Evolutionary conservation across 2,329 filamentous ascomycete genomes (phyloP), one percentile per base, ranked within the genome.

Genomic region (Furcasterigmium sp.): DNA sequence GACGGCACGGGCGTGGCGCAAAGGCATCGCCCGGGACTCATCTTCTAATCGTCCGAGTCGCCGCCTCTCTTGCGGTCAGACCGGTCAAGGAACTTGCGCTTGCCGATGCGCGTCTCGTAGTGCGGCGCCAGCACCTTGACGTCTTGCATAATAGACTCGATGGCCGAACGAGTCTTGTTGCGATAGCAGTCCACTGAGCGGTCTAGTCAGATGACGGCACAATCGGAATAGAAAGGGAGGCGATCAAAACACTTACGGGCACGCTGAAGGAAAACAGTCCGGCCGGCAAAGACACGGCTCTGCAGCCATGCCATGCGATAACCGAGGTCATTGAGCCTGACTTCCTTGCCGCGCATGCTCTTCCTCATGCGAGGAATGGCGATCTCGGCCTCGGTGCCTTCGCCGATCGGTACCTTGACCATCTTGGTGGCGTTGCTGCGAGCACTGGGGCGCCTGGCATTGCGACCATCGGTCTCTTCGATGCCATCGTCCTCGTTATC

Each of bases 221-320:
- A 15, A 5, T 19, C 29, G 14, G 18, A n/a, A 17, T 7, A 8
- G 20, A 19, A 26, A 46, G 15, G 20, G 8, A 29, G n/a, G n/a
- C n/a, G n/a, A n/a, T n/a, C 23, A 26, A 18, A 25, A 21, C 37
- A 85, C 90, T 82, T 72, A 95, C 91, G 70, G 55, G 91, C 91
- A 73, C 89, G 83, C 64, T 96, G 91, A 56, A 96, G 70, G 63
- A 96, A 96, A 38, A 95, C 74, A 32, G 85, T 89, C 53, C 89
- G 78, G 11, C 85, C 87, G 2, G 90, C 84, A 69, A 97, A 96
- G 10, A 91, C 87, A 56, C 91, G 78, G 61, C 90, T 93, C 68
- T 97, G 91, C 43, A 91, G 84, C 91, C 93, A 98, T 39, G 88
- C 91, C 87, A 98, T 94, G 37, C 91, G 82, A 62, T 94, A 95